Evolutionary conservation across 164 flowering plant species (phyloP).

Genomic region (Piper betle): DNA sequence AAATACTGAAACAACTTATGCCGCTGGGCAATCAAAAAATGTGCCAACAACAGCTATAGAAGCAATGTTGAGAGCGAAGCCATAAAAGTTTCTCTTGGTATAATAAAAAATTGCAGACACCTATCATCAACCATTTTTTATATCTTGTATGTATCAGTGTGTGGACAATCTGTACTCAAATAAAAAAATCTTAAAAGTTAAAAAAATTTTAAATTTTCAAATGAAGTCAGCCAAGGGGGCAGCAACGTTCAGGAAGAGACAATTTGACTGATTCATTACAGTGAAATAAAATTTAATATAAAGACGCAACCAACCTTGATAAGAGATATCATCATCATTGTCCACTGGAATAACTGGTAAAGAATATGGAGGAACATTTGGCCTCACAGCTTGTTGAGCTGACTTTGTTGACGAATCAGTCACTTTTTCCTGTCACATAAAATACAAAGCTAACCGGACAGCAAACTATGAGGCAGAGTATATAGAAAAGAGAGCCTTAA

Average conservation of each 20-base stretch:
- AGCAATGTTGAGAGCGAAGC: no score
- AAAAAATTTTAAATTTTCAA: no score
- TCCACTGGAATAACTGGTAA: conserved; percentile 43
- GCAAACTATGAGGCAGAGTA: neutral
- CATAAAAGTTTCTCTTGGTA: no score
- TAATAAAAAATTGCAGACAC: no score
- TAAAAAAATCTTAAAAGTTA: neutral
- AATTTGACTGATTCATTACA: neutral
- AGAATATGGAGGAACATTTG: conserved; percentile 46
- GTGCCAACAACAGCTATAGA: no score
- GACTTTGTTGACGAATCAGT: conserved; percentile 41
- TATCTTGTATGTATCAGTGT: neutral
- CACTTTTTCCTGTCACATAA: conserved; percentile 43
- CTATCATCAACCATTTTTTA: neutral
- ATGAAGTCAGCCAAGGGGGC: no score
- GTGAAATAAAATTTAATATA: neutral
- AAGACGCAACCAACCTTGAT: conserved; percentile 31
- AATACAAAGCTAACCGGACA: neutral
- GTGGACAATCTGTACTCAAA: neutral
- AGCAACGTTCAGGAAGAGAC: no score
- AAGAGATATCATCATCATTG: conserved; percentile 65
- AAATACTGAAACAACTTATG: neutral
- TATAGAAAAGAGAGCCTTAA: neutral
- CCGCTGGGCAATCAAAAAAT: neutral
- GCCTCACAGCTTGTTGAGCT: conserved; percentile 34